phyloP scores from a whole-genome alignment of 495 filamentous ascomycete genomes.

The Aspergillus indologenus region DNA sequence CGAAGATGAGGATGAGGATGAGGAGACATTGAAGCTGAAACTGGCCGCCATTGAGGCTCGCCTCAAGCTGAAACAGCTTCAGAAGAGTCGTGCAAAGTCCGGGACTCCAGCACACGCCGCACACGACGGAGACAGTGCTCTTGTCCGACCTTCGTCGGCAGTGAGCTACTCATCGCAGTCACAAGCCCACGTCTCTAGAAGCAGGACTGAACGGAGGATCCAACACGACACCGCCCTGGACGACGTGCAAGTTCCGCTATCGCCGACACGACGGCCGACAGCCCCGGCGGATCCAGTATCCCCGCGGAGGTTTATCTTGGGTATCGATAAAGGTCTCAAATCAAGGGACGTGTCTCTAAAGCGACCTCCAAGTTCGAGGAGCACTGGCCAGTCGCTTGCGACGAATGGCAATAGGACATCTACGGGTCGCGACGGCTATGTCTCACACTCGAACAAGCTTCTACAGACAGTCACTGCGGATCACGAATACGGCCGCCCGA shows the following conservation, averaged over 20 bases:
- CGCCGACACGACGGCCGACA: slow-evolving; percentile 60
- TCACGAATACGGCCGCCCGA: slow-evolving; percentile 34
- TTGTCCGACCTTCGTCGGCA: slow-evolving; percentile 25
- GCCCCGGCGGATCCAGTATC: slow-evolving; percentile 57
- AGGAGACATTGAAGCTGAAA: slow-evolving; percentile 80
- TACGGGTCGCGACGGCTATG: slow-evolving; percentile 21
- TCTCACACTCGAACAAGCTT: slow-evolving; percentile 23
- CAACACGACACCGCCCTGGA: slow-evolving; percentile 22
- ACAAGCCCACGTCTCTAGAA: slow-evolving; percentile 19
- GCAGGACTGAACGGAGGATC: slow-evolving; percentile 24
- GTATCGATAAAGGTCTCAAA: slow-evolving; percentile 84
- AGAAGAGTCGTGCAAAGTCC: slow-evolving; percentile 51
- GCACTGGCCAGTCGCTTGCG: slow-evolving; percentile 16
- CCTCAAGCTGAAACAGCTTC: slow-evolving; percentile 84
- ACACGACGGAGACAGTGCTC: slow-evolving; percentile 25
- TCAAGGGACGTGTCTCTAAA: slow-evolving; percentile 83
- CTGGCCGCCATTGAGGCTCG: slow-evolving; percentile 82
- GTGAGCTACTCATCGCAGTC: slow-evolving; percentile 19
- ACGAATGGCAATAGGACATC: slow-evolving; percentile 32
- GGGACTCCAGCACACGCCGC: slow-evolving; percentile 21
- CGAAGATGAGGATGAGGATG: slow-evolving; percentile 71
- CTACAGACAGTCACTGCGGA: slow-evolving; percentile 13
- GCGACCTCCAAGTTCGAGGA: slow-evolving; percentile 53
- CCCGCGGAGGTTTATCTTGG: slow-evolving; percentile 74
- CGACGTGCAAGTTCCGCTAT: slow-evolving; percentile 74